Base-by-base conservation (phyloP, 306 rosid species). In the Chamaecrista fasciculata region DNA sequence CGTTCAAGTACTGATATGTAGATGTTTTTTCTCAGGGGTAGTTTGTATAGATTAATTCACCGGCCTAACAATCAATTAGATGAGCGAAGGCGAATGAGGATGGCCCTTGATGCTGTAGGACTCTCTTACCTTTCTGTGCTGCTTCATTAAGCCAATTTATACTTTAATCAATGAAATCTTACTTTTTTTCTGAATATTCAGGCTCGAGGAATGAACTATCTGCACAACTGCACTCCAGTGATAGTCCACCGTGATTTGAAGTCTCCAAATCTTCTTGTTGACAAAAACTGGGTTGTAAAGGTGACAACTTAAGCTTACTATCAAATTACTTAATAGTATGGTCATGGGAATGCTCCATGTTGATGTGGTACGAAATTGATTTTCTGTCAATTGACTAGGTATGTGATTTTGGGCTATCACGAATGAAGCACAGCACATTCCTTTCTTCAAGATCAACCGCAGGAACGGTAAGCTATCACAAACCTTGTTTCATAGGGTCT, bases 121-220 rank as follows among this genome's bases (percentile, higher is more conserved):
- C 62, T 78, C 74, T 53, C 11, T 67, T 80, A 18, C 69, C 65
- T 68, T 67, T 57, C 43, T 59, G 67, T 71, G 77, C 42, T 64
- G 56, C 73, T 62, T 48, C 60, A 4, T 25, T 65, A 66, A 37
- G 44, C 21, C 60, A 48, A 62, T 53, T 11, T 14, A 63, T 66
- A 11, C 33, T 68, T 53, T 62, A 55, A 61, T 61, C 51, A 28
- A 19, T 60, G 68, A 71, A 71, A 70, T 63, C 70, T 74, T 36
- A 39, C 63, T 3, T 72, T 39, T 57, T 58, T 73, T 76, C 65
- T 72, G 72, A 74, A 60, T 64, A 47, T 79, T 74, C 81, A 95
- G 99, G 99, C 99, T 51, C 95, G 99, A 57, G 99, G 99, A 80
- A 91, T 95, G 99, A 95, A 91, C 78, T 91, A 95, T 80, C 85